Evolutionary conservation across 495 filamentous ascomycete species (phyloP).

Genomic region (Schizothecium vesticola): DNA sequence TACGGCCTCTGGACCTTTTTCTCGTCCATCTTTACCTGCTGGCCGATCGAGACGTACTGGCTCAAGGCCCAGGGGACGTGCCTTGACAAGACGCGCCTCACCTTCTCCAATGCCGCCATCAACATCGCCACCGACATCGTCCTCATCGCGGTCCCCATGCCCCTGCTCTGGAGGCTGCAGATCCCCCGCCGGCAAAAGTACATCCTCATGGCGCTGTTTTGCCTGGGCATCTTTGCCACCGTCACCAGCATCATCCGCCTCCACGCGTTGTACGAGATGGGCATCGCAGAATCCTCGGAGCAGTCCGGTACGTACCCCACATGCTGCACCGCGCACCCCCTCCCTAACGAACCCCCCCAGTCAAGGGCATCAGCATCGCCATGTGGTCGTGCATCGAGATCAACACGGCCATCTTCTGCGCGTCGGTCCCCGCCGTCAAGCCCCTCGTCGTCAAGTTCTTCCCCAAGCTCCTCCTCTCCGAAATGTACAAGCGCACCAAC

Average conservation of each 20-base stretch:
- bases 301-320: slow-evolving; percentile 8
- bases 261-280: slow-evolving; percentile 12
- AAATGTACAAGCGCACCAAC: slow-evolving; percentile 14
- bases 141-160: slow-evolving; percentile 34
- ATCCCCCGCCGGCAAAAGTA: slow-evolving; percentile 18
- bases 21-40: slow-evolving; percentile 38
- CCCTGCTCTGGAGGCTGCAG: slow-evolving; percentile 24
- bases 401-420: slow-evolving; percentile 46
- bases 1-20: slow-evolving; percentile 24
- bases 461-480: slow-evolving; percentile 21
- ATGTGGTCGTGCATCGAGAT: slow-evolving; percentile 48
- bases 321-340: not conserved
- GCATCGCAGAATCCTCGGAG: not conserved
- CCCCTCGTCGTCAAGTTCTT: slow-evolving; percentile 27
- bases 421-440: slow-evolving; percentile 42
- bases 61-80: slow-evolving; percentile 24
- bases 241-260: slow-evolving; percentile 19
- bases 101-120: slow-evolving; percentile 34
- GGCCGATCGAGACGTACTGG: slow-evolving; percentile 34
- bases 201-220: slow-evolving; percentile 19
- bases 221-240: slow-evolving; percentile 17
- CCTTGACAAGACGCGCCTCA: slow-evolving; percentile 28
- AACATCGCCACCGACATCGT: slow-evolving; percentile 39
- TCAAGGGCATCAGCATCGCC: slow-evolving; percentile 27
- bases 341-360: slow-evolving; percentile 4